Evolutionary conservation across 495 filamentous ascomycete species (phyloP).

Genomic region (Penicillium longicatenatum): DNA sequence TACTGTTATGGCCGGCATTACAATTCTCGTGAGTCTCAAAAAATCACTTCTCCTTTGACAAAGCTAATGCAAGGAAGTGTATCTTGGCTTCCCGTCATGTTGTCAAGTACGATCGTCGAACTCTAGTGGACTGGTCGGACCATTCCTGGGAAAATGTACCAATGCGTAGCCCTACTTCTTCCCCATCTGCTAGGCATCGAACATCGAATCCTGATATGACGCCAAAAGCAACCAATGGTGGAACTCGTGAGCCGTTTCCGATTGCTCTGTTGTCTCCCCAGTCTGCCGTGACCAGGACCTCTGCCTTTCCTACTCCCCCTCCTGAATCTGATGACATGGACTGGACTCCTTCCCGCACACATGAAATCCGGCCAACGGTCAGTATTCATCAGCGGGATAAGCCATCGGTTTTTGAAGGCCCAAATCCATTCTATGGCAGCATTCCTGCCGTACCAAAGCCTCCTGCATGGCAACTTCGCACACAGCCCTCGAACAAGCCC

Average conservation of each 20-base stretch:
- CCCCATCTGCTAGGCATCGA: slow-evolving; percentile 19
- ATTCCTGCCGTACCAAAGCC: slow-evolving; percentile 67
- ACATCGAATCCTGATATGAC: slow-evolving; percentile 19
- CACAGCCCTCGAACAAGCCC: slow-evolving; percentile 48
- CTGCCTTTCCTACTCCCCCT: slow-evolving; percentile 38
- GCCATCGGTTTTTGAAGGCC: slow-evolving; percentile 41
- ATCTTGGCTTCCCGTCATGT: slow-evolving; percentile 47
- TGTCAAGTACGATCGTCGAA: slow-evolving; percentile 53
- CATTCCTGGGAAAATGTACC: slow-evolving; percentile 37
- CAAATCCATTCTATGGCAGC: slow-evolving; percentile 59
- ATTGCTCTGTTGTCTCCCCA: slow-evolving; percentile 35
- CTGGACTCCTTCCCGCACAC: slow-evolving; percentile 70
- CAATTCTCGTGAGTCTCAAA: slow-evolving; percentile 51
- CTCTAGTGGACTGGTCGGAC: slow-evolving; percentile 59
- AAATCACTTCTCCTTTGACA: not conserved
- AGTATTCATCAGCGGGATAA: slow-evolving; percentile 31
- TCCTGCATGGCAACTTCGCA: slow-evolving; percentile 64
- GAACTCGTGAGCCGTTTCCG: slow-evolving; percentile 38
- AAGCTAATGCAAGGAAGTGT: slow-evolving; percentile 31
- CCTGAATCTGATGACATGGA: slow-evolving; percentile 67
- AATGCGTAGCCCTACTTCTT: slow-evolving; percentile 30
- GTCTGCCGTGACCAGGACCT: slow-evolving; percentile 25
- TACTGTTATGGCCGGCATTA: slow-evolving; percentile 55
- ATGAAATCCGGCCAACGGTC: slow-evolving; percentile 43
- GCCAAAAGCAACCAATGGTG: slow-evolving; percentile 22